A percentile compares a stretch with the other conserved stretches of the same genome.
Conservation (phyloP, 352 stramenopile species). For the Globisporangium mamillatum region DNA sequence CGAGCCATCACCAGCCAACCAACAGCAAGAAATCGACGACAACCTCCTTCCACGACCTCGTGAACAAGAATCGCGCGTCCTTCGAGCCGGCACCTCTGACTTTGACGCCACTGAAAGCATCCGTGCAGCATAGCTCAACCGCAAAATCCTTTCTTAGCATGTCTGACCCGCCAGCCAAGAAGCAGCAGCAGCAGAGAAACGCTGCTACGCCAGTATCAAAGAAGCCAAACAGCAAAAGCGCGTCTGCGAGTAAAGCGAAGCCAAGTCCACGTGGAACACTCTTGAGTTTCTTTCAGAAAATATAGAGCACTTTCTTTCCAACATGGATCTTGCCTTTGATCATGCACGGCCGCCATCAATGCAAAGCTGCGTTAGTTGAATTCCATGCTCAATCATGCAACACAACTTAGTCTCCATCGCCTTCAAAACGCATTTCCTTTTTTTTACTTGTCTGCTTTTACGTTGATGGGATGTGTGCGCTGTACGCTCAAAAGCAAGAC, state of each 20-base stretch:
- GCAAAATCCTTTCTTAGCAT: neutral
- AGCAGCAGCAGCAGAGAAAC: neutral
- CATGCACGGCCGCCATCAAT: neutral
- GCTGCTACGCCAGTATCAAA: slow-evolving; percentile 15
- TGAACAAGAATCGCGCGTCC: slow-evolving; percentile 28
- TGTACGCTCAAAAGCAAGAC: neutral
- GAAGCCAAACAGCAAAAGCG: slow-evolving; percentile 5
- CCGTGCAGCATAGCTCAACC: slow-evolving; percentile 10
- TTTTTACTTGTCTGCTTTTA: neutral
- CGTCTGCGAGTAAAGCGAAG: slow-evolving; percentile 5
- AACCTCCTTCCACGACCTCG: slow-evolving; percentile 38
- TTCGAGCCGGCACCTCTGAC: slow-evolving; percentile 4
- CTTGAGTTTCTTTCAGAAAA: slow-evolving; percentile 48
- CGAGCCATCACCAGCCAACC: neutral
- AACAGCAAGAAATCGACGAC: slow-evolving; percentile 2
- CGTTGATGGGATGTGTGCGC: neutral
- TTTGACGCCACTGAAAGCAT: slow-evolving; percentile 5
- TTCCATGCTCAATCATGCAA: neutral
- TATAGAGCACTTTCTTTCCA: slow-evolving; percentile 1
- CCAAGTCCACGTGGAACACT: slow-evolving; percentile 26
- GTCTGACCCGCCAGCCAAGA: slow-evolving; percentile 6
- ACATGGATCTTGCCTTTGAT: neutral
- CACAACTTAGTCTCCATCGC: neutral
- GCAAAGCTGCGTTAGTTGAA: neutral
- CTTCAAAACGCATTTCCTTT: neutral